Conservation (phyloP, 2,329 filamentous ascomycete species). For the Diaporthe sp. region DNA sequence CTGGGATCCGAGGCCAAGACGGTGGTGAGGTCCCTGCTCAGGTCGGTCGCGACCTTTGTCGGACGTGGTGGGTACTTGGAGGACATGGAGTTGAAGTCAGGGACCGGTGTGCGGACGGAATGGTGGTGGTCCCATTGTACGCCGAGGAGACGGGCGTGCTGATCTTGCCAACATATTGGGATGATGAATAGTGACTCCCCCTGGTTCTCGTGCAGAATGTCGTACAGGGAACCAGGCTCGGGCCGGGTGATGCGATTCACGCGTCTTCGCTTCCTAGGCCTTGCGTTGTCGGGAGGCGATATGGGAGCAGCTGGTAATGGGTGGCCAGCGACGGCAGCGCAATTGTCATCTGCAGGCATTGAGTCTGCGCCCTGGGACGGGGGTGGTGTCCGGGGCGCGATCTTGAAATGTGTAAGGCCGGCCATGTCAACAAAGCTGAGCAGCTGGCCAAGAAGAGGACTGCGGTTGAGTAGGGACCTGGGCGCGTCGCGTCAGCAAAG, state of each 20-base stretch:
- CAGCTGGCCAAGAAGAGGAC: conserved; percentile 39
- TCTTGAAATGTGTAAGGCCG: conserved; percentile 15
- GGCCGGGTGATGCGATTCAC: conserved; percentile 55
- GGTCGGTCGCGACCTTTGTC: conserved; percentile 57
- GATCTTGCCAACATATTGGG: conserved; percentile 70
- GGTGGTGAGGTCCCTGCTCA: conserved; percentile 60
- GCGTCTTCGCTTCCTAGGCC: conserved; percentile 44
- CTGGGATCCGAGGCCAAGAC: conserved; percentile 54
- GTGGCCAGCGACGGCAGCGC: not conserved
- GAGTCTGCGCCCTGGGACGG: conserved; percentile 19
- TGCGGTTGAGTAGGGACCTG: conserved; percentile 35
- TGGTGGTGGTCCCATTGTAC: conserved; percentile 61
- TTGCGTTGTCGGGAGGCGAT: conserved; percentile 24
- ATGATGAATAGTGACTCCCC: conserved; percentile 64
- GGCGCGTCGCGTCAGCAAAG: conserved; percentile 34
- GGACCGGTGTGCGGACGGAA: conserved; percentile 58
- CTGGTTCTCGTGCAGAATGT: conserved; percentile 64
- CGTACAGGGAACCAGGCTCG: conserved; percentile 64
- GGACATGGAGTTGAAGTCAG: conserved; percentile 44
- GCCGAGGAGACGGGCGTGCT: conserved; percentile 63
- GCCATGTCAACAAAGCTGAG: conserved; percentile 37
- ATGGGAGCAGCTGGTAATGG: conserved; percentile 9
- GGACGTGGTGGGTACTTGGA: conserved; percentile 46
- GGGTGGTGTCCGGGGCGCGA: conserved; percentile 19
- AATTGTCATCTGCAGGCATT: not conserved